phyloP scores from a whole-genome alignment of 305 asterid species.

The Fraxinus xanthoxyloides region DNA sequence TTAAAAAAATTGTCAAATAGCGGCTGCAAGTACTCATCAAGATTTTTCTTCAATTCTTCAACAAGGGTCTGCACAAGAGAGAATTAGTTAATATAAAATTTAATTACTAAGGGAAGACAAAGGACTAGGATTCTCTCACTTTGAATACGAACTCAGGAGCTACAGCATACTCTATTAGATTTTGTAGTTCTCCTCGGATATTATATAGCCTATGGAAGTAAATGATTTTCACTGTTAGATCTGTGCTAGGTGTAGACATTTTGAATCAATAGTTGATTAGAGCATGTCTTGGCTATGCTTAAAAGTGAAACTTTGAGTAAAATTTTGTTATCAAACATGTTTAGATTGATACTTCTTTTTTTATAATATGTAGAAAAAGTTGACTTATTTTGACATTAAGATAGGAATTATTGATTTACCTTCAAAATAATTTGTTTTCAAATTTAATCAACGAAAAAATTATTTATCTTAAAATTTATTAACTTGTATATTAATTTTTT shows the following conservation, averaged over 20 bases:
- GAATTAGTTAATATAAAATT: conserved; percentile 18
- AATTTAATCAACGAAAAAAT: not conserved
- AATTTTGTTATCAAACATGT: not conserved
- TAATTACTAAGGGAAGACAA: conserved; percentile 10
- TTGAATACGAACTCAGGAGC: conserved; percentile 74
- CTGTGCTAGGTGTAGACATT: not conserved
- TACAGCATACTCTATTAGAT: conserved; percentile 74
- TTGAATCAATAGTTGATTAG: conserved; percentile 11
- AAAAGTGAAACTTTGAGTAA: not conserved
- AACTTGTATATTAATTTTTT: not conserved
- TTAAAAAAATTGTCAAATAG: conserved; percentile 49
- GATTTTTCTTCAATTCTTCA: conserved; percentile 60
- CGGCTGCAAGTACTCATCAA: conserved; percentile 51
- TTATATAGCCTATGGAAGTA: conserved; percentile 51
- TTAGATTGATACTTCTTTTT: not conserved
- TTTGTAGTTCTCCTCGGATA: conserved; percentile 77
- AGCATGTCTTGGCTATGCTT: not conserved
- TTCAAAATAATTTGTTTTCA: not conserved
- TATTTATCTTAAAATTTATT: not conserved
- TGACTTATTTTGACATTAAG: not conserved
- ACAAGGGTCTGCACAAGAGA: conserved; percentile 50
- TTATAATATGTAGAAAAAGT: not conserved
- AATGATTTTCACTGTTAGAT: conserved; percentile 23
- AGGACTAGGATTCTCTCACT: conserved; percentile 39
- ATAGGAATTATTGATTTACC: not conserved